Base-by-base conservation (phyloP, 78 protist genomes). In the Dictyostelium intermedium region DNA sequence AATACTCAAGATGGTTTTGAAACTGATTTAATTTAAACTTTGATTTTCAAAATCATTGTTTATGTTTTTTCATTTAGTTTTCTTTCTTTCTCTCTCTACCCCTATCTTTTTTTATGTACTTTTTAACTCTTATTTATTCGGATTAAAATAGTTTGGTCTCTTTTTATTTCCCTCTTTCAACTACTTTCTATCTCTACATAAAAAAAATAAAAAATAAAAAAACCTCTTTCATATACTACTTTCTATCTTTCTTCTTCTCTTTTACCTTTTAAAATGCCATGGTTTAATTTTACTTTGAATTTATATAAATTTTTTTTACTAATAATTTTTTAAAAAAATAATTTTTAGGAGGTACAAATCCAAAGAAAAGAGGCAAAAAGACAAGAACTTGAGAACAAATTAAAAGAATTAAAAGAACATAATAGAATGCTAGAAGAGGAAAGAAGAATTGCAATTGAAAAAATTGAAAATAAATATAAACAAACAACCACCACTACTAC, bases 371-470 rank as follows among this genome's bases (percentile, higher is more conserved):
- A 32, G 30, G 25, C 27, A 16, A 78, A 86, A 72, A 78, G 82
- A 70, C 27, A 7, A 5, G 61, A 80, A 18, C 61, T 89, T n/a
- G 85, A 80, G 53, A 80, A 50, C 25, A 89, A 27, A 34, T 74
- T 89, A 60, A 66, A 89, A 89, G 61, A 89, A 70, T 18, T 89
- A 13, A 60, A 80, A 35, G 85, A 37, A 50, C 66, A 69, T 50
- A 89, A 89, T 63, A 66, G 34, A 27, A n/a, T 14, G 43, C 20
- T 89, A 3, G 87, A 81, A 34, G 87, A 89, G 23, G 94, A 89
- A 69, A 89, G 94, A 89, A 32, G 50, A 23, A 20, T n/a, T 56
- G 87, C 87, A 6, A 89, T 89, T 14, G 93, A 77, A 60, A 85
- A 72, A 3, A 89, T 89, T 50, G 82, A 84, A 84, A 82, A 60